A percentile compares a stretch with the other conserved stretches of the same genome.
Evolutionary conservation across 495 filamentous ascomycete genomes (phyloP).

Genomic region (Talaromyces stipitatus): DNA sequence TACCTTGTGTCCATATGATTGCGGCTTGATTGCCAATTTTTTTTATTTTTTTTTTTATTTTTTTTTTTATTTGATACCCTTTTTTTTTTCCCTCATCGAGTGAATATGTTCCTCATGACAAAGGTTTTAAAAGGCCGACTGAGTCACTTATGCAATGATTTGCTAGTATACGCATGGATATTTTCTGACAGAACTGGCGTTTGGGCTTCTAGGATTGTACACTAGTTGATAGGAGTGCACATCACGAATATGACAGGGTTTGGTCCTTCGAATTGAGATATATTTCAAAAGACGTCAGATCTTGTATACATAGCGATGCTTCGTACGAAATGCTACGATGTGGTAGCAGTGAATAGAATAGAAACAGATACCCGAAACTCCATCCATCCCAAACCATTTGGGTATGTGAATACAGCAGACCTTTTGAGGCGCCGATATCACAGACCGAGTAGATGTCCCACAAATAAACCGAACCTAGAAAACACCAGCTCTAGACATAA

Average conservation of each 20-base stretch:
- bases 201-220: background rate
- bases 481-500: slow-evolving; percentile 79
- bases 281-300: too few species aligned
- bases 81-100: background rate
- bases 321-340: background rate
- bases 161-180: too few species aligned
- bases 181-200: background rate
- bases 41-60: too few species aligned
- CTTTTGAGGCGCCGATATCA: background rate
- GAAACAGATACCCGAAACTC: background rate
- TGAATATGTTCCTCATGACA: background rate
- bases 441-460: background rate
- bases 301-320: background rate
- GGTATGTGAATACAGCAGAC: background rate
- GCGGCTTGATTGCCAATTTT: background rate
- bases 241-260: background rate
- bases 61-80: slow-evolving; percentile 1
- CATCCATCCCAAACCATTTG: background rate
- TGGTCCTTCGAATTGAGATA: background rate
- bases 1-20: background rate
- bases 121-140: background rate
- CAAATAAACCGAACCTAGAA: slow-evolving; percentile 36
- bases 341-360: background rate
- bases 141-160: background rate
- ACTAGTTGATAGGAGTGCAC: background rate